phyloP scores from a whole-genome alignment of 371 early-diverging fungal genomes.

The Mortierella sp. region DNA sequence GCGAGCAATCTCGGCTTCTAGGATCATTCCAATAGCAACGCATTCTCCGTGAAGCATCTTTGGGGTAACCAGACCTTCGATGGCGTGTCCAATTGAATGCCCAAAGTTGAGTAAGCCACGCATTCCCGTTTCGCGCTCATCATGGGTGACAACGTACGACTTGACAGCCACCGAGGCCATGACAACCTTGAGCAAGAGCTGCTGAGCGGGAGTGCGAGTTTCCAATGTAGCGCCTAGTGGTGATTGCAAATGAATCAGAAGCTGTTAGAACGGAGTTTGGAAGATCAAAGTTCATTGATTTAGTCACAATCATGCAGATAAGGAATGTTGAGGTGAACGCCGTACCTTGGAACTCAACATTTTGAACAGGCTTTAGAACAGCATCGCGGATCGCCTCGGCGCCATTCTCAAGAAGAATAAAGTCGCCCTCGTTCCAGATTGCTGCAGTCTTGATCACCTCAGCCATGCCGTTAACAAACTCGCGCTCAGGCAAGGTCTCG shows the following conservation, averaged over 20 bases:
- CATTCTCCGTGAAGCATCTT: constrained; percentile 96
- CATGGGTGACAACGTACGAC: constrained; percentile 94
- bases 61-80: constrained; percentile 93
- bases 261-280: background rate
- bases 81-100: constrained; percentile 96
- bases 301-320: constrained; percentile 9
- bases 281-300: background rate
- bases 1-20: constrained; percentile 95
- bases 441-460: constrained; percentile 98
- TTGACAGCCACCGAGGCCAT: constrained; percentile 92
- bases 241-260: background rate
- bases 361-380: constrained; percentile 64
- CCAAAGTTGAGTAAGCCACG: constrained; percentile 97
- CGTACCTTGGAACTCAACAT: constrained; percentile 64
- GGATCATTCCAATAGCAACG: constrained; percentile 93
- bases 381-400: constrained; percentile 82
- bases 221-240: constrained; percentile 66
- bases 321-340: background rate
- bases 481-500: constrained; percentile 89
- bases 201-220: constrained; percentile 71
- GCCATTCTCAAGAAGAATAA: constrained; percentile 87
- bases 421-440: constrained; percentile 90
- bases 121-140: constrained; percentile 95
- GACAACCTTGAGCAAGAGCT: constrained; percentile 84
- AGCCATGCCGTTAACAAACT: constrained; percentile 97